Evolutionary conservation across 2,329 filamentous ascomycete species (phyloP).

Genomic region (Fusarium caatingaense): DNA sequence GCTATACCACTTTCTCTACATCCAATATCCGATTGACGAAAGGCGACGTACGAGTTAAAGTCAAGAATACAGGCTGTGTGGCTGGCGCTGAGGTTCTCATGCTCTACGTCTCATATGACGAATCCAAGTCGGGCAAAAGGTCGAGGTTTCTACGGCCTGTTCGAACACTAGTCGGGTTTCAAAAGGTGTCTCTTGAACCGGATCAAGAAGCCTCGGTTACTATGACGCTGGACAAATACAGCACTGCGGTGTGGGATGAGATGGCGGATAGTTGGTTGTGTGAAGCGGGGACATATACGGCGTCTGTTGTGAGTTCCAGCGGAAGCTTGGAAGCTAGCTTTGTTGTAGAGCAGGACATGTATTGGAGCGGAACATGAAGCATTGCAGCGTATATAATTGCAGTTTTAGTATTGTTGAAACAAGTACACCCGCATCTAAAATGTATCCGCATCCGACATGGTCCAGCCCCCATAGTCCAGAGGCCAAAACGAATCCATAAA

Average conservation of each 20-base stretch:
- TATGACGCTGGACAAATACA: slow-evolving; percentile 7
- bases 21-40: background rate
- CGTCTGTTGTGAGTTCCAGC: background rate
- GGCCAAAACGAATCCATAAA: slow-evolving; percentile 35
- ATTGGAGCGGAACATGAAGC: slow-evolving; percentile 15
- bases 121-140: background rate
- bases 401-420: too few relatives aligned
- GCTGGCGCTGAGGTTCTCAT: slow-evolving; percentile 20
- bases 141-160: slow-evolving; percentile 11
- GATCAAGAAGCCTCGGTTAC: background rate
- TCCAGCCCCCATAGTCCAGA: slow-evolving; percentile 1
- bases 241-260: slow-evolving; percentile 21
- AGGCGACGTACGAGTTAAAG: background rate
- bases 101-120: slow-evolving; percentile 10
- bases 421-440: background rate
- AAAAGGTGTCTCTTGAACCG: slow-evolving; percentile 6
- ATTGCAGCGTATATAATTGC: too few relatives aligned
- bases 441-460: background rate
- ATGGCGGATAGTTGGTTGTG: slow-evolving; percentile 1
- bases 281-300: slow-evolving; percentile 15
- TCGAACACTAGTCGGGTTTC: slow-evolving; percentile 7
- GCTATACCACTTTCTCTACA: slow-evolving; percentile 18
- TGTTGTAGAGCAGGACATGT: background rate
- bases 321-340: background rate
- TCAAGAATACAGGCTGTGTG: slow-evolving; percentile 4